These are phyloP conservation scores for Euphorbia lathyris DNA, from an alignment of 345 rosid genomes.

Conservation along the genomic window DNA sequence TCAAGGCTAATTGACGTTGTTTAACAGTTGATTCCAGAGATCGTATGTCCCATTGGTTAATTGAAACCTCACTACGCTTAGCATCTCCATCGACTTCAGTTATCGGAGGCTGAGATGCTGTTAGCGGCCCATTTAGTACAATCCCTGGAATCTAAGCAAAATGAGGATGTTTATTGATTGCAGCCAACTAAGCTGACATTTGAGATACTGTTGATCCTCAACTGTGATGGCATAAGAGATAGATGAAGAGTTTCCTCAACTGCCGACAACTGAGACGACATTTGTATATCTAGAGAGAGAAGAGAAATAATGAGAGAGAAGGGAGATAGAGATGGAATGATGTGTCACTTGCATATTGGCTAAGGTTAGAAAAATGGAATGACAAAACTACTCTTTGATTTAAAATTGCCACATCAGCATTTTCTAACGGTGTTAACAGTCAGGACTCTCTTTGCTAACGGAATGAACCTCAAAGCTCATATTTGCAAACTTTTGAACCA, in stretches of 20 bases:
- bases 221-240: constrained; percentile 28
- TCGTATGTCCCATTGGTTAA: constrained; percentile 45
- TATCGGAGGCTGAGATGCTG: constrained; percentile 10
- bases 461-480: too few relatives aligned
- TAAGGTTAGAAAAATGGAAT: too few relatives aligned
- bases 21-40: constrained; percentile 31
- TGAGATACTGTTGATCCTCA: constrained; percentile 11
- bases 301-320: too few relatives aligned
- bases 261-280: constrained; percentile 43
- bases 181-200: constrained; percentile 11
- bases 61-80: constrained; percentile 38
- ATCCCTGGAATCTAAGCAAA: constrained; percentile 5
- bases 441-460: too few relatives aligned
- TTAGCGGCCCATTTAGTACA: not conserved
- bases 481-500: too few relatives aligned
- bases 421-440: too few relatives aligned
- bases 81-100: constrained; percentile 33
- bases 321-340: too few relatives aligned
- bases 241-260: constrained; percentile 25
- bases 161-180: not conserved
- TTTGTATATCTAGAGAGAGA: too few relatives aligned
- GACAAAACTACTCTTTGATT: too few relatives aligned
- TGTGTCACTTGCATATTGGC: too few relatives aligned
- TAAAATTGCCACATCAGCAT: too few relatives aligned
- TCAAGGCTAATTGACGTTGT: constrained; percentile 15